Evolutionary conservation across 257 asterid species (phyloP).

Genomic region (Lithospermum erythrorhizon): DNA sequence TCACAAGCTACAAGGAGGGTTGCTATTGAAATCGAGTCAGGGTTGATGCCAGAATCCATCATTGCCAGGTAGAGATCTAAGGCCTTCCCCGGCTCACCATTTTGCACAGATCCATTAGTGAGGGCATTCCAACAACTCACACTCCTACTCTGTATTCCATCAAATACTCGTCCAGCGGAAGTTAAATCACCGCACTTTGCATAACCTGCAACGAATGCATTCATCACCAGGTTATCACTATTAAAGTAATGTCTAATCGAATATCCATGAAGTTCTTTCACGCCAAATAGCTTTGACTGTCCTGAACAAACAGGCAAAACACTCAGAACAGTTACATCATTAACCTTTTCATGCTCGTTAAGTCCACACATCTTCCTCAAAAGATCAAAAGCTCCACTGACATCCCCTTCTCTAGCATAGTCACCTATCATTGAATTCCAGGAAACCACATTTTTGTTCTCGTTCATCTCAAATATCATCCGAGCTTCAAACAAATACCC

Average conservation of each 20-base stretch:
- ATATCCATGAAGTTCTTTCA: conserved; percentile 27
- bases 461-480: conserved; percentile 12
- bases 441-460: conserved; percentile 18
- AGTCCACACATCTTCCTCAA: conserved; percentile 15
- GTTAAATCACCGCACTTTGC: conserved; percentile 19
- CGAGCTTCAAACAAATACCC: conserved; percentile 20
- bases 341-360: conserved; percentile 3
- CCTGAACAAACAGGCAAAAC: conserved; percentile 15
- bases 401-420: conserved; percentile 20
- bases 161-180: conserved; percentile 16
- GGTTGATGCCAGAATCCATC: conserved; percentile 16
- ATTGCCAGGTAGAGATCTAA: conserved; percentile 11
- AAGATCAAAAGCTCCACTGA: conserved; percentile 16
- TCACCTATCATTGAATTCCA: conserved; percentile 30
- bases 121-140: conserved; percentile 27
- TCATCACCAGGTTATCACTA: conserved; percentile 11
- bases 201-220: conserved; percentile 22
- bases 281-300: conserved; percentile 15
- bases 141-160: conserved; percentile 11
- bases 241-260: conserved; percentile 16
- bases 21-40: conserved; percentile 20
- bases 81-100: conserved; percentile 14
- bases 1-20: conserved; percentile 22
- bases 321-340: conserved; percentile 23
- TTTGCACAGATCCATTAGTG: conserved; percentile 16